A percentile compares a stretch with the other conserved stretches of the same genome.
These are phyloP conservation scores for Arthrobotrys conoides DNA, from an alignment of 2,329 filamentous ascomycete genomes.

Conservation along the genomic window DNA sequence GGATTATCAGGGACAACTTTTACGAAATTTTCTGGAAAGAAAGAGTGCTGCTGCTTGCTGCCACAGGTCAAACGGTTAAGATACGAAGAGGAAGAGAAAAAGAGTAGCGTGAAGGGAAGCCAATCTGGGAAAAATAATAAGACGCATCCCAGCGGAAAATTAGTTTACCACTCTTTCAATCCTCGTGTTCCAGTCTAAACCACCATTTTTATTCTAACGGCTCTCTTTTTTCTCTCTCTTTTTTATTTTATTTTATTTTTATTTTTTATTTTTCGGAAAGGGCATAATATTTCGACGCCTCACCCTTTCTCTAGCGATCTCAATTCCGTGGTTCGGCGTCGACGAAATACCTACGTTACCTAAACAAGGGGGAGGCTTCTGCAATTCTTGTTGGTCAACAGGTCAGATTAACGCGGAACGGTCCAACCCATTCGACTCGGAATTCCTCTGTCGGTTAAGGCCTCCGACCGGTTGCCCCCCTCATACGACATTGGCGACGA, in stretches of 20 bases:
- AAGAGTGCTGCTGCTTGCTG: too few relatives aligned
- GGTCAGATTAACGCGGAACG: constrained; percentile 55
- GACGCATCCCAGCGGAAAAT: constrained; percentile 42
- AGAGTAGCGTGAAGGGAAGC: constrained; percentile 41
- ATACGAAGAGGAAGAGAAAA: constrained; percentile 45
- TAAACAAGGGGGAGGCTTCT: constrained; percentile 48
- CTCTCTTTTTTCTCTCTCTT: constrained; percentile 16
- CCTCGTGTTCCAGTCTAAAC: constrained; percentile 50
- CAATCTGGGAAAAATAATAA: constrained; percentile 60
- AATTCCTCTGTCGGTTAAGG: constrained; percentile 56
- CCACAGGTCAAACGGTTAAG: constrained; percentile 59
- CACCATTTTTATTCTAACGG: constrained; percentile 37
- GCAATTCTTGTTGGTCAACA: constrained; percentile 57
- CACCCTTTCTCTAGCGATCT: constrained; percentile 15
- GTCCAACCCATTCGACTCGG: constrained; percentile 57
- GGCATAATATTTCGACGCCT: constrained; percentile 38
- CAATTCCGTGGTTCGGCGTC: constrained; percentile 49
- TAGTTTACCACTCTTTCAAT: constrained; percentile 46
- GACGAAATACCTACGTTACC: constrained; percentile 55
- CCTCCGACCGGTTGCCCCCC: constrained; percentile 26
- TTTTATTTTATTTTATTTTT: too few relatives aligned
- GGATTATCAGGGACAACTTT: constrained; percentile 61
- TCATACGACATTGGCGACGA: constrained; percentile 32
- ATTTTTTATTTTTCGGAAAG: too few relatives aligned
- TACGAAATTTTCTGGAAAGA: constrained; percentile 22